Evolutionary conservation across 164 flowering plant genomes (phyloP), one percentile per base, ranked within the genome.

Genomic region (Vitis amurensis): DNA sequence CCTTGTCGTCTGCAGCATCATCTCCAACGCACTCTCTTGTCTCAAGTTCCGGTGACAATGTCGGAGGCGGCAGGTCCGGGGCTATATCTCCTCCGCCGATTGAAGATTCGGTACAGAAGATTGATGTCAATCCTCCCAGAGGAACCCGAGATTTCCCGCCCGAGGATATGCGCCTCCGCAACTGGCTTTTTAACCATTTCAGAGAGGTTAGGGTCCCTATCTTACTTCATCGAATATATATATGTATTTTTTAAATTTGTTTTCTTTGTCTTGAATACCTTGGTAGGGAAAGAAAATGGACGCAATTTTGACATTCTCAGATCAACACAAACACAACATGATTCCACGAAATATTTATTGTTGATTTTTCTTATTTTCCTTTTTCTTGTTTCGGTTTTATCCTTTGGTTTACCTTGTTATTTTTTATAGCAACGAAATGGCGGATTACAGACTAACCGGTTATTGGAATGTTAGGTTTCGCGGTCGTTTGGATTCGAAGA

Each of bases 121-220:
- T 95, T 62, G 99, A 95, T 67, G 94, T 91, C 15, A 92, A 91
- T 80, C 99, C 99, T 56, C 99, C 98, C 13, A 90, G 82, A 77
- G 99, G 98, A 13, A 95, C 99, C 16, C 78, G 99, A 13, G 99
- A 93, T 74, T 95, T 95, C 71, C 89, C 99, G 19, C 98, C 99
- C 0, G 97, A 93, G 59, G 99, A 95, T 5, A 91, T 95, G 97
- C 89, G 99, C 55, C 83, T 93, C n/a, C 88, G 98, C 56, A 91
- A 67, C 73, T 95, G 99, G 99, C 91, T 95, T 50, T 95, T 93
- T 69, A 65, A 79, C 50, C 73, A 91, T 71, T 95, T 95, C 79
- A 82, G 84, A 75, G 93, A 93, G 92, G 98, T 91, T 59, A 19
- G 73, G 10, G 29, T 30, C 14, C 59, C 52, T 61, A 50, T 47